These are phyloP conservation scores for Casaregolazyma suthepensis DNA, from an alignment of 1,139 yeast genomes.

Conservation along the genomic window DNA sequence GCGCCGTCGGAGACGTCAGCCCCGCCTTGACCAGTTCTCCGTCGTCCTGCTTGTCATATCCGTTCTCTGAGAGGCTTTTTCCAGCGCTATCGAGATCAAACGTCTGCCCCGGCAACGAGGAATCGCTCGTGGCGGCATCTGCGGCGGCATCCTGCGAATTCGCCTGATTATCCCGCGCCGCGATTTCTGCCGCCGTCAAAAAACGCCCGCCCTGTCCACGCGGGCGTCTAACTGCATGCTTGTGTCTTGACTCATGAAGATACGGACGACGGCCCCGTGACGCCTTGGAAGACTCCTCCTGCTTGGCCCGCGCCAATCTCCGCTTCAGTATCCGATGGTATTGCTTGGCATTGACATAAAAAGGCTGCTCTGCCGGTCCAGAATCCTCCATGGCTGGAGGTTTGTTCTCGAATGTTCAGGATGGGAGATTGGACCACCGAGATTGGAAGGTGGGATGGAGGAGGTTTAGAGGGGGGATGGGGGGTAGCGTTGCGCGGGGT, in stretches of 20 bases:
- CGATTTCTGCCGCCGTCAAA: constrained; percentile 93
- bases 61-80: not conserved
- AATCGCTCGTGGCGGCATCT: not conserved
- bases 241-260: constrained; percentile 93
- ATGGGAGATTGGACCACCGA: not conserved
- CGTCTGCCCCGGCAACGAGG: not conserved
- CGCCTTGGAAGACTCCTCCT: constrained; percentile 81
- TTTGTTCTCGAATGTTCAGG: constrained; percentile 1
- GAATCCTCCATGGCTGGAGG: constrained; percentile 10
- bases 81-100: not conserved
- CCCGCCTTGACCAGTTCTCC: not conserved
- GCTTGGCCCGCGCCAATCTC: constrained; percentile 85
- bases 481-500: no score
- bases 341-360: constrained; percentile 96
- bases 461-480: no score
- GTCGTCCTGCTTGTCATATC: not conserved
- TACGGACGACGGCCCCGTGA: constrained; percentile 92
- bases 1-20: not conserved
- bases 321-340: constrained; percentile 91
- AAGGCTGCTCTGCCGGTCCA: constrained; percentile 69
- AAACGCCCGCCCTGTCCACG: constrained; percentile 98
- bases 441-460: not conserved
- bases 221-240: constrained; percentile 98
- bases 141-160: not conserved
- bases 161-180: constrained; percentile 56